Evolutionary conservation across 495 filamentous ascomycete species (phyloP).

Genomic region (Rhypophila decipiens): DNA sequence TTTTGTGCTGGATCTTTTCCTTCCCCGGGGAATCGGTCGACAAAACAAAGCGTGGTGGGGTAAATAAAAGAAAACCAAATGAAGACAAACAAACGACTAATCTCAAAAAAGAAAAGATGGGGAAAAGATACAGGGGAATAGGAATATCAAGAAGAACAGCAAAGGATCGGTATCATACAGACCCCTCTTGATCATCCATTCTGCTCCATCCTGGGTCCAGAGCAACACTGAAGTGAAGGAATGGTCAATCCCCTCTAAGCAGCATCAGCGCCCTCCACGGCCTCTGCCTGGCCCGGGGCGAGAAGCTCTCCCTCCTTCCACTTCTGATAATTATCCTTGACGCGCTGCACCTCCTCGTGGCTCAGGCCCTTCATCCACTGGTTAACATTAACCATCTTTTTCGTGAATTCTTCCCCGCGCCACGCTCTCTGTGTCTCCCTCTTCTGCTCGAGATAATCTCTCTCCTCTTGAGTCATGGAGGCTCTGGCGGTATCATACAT

Average conservation of each 20-base stretch:
- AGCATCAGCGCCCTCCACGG: too few relatives aligned
- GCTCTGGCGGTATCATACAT: constrained; percentile 34
- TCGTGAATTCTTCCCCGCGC: constrained; percentile 56
- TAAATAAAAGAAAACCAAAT: too few relatives aligned
- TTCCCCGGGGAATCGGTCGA: too few relatives aligned
- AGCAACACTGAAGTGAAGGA: too few relatives aligned
- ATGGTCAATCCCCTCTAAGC: too few relatives aligned
- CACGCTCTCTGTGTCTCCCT: constrained; percentile 47
- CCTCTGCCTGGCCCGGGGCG: background rate
- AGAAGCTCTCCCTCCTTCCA: constrained; percentile 36
- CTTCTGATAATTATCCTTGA: constrained; percentile 54
- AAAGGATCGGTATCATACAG: too few relatives aligned
- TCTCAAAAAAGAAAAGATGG: background rate
- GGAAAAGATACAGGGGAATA: background rate
- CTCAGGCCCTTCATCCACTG: constrained; percentile 66
- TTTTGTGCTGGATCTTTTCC: too few relatives aligned
- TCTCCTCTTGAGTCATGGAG: constrained; percentile 22
- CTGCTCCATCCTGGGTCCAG: too few relatives aligned
- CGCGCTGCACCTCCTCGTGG: constrained; percentile 64
- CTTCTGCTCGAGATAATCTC: constrained; percentile 37
- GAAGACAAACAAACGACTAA: too few relatives aligned
- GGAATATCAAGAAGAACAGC: background rate
- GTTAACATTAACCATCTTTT: constrained; percentile 70
- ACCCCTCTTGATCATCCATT: too few relatives aligned
- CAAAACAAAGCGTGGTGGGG: too few relatives aligned